Percentiles rank a stretch among this genome's conserved stretches.
phyloP scores from a whole-genome alignment of 306 rosid species.

The Citrullus amarus region DNA sequence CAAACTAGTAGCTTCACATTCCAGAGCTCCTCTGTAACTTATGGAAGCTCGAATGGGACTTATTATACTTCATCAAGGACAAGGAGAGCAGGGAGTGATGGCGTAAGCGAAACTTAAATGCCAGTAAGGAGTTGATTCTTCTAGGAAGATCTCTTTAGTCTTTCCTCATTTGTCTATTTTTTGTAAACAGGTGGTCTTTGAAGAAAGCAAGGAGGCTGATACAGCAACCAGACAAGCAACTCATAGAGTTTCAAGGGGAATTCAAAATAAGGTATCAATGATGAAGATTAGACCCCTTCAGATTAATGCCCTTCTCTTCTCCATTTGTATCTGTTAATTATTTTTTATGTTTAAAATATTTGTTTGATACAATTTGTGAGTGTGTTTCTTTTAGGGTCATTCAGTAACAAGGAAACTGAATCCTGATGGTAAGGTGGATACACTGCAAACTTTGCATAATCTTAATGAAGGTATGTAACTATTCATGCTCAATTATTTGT shows the following conservation, averaged over 20 bases:
- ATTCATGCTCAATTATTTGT: not conserved
- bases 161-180: constrained; percentile 15
- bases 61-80: constrained; percentile 54
- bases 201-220: constrained; percentile 84
- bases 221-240: constrained; percentile 49
- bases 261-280: constrained; percentile 48
- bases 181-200: constrained; percentile 47
- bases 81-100: constrained; percentile 75
- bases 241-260: constrained; percentile 54
- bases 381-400: constrained; percentile 51
- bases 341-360: not conserved
- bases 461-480: constrained; percentile 53
- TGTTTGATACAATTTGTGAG: not conserved
- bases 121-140: not conserved
- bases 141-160: not conserved
- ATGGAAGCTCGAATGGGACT: constrained; percentile 57
- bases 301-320: not conserved
- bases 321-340: not conserved
- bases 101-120: constrained; percentile 35
- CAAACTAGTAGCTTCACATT: constrained; percentile 55
- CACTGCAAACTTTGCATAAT: constrained; percentile 78
- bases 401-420: constrained; percentile 54
- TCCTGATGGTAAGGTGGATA: constrained; percentile 70
- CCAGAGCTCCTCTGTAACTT: constrained; percentile 70
- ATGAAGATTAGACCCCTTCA: not conserved